Conservation (phyloP, 768 basidiomycete species). For the Collybia nuda region DNA sequence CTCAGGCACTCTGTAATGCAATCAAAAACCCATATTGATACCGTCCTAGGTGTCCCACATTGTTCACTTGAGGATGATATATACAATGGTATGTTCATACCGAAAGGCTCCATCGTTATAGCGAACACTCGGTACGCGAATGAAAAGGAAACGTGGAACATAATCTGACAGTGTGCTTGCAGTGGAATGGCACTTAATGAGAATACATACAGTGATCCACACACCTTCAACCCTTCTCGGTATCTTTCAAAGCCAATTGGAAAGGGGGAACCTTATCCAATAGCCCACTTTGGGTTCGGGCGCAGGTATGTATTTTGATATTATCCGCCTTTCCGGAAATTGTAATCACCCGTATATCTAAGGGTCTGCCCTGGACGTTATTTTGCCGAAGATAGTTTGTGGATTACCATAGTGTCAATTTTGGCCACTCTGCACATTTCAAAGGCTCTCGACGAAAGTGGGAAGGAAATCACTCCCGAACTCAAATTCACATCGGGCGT, state of each 20-base stretch:
- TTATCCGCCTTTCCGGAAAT: too few relatives aligned
- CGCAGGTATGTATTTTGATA: slow-evolving; percentile 16
- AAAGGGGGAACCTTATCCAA: slow-evolving; percentile 22
- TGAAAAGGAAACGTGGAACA: too few relatives aligned
- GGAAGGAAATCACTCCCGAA: background rate
- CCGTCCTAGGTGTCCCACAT: slow-evolving; percentile 18
- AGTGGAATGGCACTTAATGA: slow-evolving; percentile 26
- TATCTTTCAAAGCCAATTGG: slow-evolving; percentile 18
- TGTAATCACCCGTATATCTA: too few relatives aligned
- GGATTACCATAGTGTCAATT: background rate
- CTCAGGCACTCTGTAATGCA: background rate
- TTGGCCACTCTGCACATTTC: background rate
- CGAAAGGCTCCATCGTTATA: slow-evolving; percentile 27
- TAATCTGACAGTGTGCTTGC: too few relatives aligned
- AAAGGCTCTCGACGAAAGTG: background rate
- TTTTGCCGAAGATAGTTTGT: background rate
- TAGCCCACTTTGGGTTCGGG: slow-evolving; percentile 11
- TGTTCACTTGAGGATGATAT: slow-evolving; percentile 23
- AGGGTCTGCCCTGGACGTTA: background rate
- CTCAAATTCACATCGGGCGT: too few relatives aligned
- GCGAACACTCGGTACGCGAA: slow-evolving; percentile 23
- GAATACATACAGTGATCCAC: slow-evolving; percentile 20
- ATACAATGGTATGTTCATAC: slow-evolving; percentile 35
- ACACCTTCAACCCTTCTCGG: slow-evolving; percentile 22
- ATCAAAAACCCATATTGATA: too few relatives aligned